phyloP scores from a whole-genome alignment of 441 rosid genomes.

The Populus hybrid region DNA sequence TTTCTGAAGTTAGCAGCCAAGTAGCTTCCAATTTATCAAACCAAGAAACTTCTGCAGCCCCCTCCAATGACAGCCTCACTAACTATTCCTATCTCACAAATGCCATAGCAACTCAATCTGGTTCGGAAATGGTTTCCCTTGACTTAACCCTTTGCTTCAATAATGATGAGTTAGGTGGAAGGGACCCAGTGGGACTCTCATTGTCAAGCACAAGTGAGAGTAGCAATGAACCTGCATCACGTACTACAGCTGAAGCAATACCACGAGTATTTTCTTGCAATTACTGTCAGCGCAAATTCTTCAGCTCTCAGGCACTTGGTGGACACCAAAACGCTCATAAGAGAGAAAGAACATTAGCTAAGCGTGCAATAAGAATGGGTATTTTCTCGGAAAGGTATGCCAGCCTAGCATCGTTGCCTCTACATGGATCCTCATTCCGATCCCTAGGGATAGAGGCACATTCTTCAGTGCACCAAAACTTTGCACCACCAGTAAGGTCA shows the following conservation, averaged over 20 bases:
- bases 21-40: slow-evolving; percentile 63
- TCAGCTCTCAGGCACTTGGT: slow-evolving; percentile 57
- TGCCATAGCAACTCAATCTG: slow-evolving; percentile 19
- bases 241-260: slow-evolving; percentile 26
- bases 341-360: slow-evolving; percentile 49
- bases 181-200: slow-evolving; percentile 44
- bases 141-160: slow-evolving; percentile 50
- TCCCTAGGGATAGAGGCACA: slow-evolving; percentile 49
- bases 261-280: slow-evolving; percentile 51
- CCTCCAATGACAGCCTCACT: slow-evolving; percentile 32
- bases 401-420: slow-evolving; percentile 40
- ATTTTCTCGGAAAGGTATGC: slow-evolving; percentile 43
- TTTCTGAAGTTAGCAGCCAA: slow-evolving; percentile 54
- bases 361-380: slow-evolving; percentile 48
- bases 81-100: slow-evolving; percentile 25
- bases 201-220: slow-evolving; percentile 63
- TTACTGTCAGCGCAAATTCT: slow-evolving; percentile 51
- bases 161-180: slow-evolving; percentile 24
- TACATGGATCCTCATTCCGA: slow-evolving; percentile 36
- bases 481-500: slow-evolving; percentile 23
- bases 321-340: slow-evolving; percentile 60
- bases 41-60: slow-evolving; percentile 33
- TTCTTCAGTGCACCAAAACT: slow-evolving; percentile 38
- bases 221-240: slow-evolving; percentile 43
- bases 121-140: slow-evolving; percentile 39